phyloP scores from a whole-genome alignment of 1,284 basidiomycete species.

The Boletus semigastroideus region DNA sequence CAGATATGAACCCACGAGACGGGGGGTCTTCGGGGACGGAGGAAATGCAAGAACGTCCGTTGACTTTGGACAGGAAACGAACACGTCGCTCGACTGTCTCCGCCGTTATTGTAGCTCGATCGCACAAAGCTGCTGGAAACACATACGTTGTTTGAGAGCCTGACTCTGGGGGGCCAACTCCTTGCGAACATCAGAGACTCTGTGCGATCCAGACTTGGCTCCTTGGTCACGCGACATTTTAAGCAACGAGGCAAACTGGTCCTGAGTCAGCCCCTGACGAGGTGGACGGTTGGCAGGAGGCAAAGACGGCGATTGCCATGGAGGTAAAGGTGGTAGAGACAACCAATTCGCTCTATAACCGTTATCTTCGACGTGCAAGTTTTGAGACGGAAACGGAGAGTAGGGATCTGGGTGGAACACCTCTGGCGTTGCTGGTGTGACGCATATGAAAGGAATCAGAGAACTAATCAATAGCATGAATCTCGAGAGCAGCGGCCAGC shows the following conservation, averaged over 20 bases:
- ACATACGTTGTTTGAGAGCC: slow-evolving; percentile 70
- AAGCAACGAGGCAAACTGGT: slow-evolving; percentile 63
- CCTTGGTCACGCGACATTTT: slow-evolving; percentile 56
- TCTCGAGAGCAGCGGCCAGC: slow-evolving; percentile 42
- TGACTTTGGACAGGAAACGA: slow-evolving; percentile 70
- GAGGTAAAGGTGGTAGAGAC: slow-evolving; percentile 51
- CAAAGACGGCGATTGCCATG: slow-evolving; percentile 51
- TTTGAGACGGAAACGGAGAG: slow-evolving; percentile 52
- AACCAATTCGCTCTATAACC: slow-evolving; percentile 55
- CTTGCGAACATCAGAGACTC: slow-evolving; percentile 60
- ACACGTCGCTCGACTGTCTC: slow-evolving; percentile 67
- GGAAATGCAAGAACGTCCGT: slow-evolving; percentile 61
- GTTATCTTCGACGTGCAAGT: slow-evolving; percentile 38
- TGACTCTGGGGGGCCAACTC: slow-evolving; percentile 73
- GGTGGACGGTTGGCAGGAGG: slow-evolving; percentile 39
- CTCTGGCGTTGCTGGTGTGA: slow-evolving; percentile 62
- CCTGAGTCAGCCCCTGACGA: slow-evolving; percentile 55
- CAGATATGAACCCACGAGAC: slow-evolving; percentile 64
- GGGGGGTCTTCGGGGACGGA: slow-evolving; percentile 62
- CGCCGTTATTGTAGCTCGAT: background rate
- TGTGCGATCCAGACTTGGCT: slow-evolving; percentile 45
- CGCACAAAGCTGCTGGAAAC: background rate
- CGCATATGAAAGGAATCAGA: slow-evolving; percentile 61
- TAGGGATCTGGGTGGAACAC: slow-evolving; percentile 51
- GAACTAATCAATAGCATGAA: slow-evolving; percentile 47